Evolutionary conservation across 805 yeast genomes (phyloP), one percentile per base, ranked within the genome.

Genomic region (Sugiyamaella marilandica): DNA sequence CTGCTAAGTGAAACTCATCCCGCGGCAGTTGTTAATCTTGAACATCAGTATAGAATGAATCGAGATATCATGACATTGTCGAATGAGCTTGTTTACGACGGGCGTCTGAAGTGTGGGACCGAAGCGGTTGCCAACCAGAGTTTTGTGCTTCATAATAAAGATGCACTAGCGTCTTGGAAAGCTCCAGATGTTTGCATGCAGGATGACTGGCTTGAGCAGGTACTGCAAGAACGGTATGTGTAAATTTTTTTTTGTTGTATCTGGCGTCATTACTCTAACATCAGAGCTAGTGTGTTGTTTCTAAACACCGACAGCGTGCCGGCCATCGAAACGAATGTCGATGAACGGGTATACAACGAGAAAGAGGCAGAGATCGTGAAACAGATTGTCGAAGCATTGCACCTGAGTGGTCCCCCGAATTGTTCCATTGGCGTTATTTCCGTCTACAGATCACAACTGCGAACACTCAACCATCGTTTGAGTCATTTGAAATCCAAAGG

Each of bases 1-100:
- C 71, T 77, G 1, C 74, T 94, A 39, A 83, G 92, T 57, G 90
- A 86, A 14, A 68, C 69, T 0, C 84, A 84, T 59, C 96, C 97
- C 0, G 73, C 77, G 16, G 76, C 87, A 48, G 85, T 91, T n/a
- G 83, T 79, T 3, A 91, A 85, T 55, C 73, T 94, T 43, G 80
- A 87, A 0, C 78, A 81, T 56, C 99, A 94, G 67, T 94, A 94
- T 66, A 74, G 99, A 56, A 94, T 94, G 99, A 84, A 95, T 67
- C 73, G 76, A 33, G 98, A 92, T 52, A 85, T 94, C 45, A 88
- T 90, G 95, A 69, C 79, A 18, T 69, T 94, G 19, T 85, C 96
- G 0, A 94, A 92, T 65, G 78, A 77, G 18, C 75, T 94, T 55
- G 81, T 92, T 11, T 94, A 94, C 63, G 76, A 83, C 8, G 87